phyloP scores from a whole-genome alignment of 1,284 basidiomycete genomes.

The Rhodotorula sp. region DNA sequence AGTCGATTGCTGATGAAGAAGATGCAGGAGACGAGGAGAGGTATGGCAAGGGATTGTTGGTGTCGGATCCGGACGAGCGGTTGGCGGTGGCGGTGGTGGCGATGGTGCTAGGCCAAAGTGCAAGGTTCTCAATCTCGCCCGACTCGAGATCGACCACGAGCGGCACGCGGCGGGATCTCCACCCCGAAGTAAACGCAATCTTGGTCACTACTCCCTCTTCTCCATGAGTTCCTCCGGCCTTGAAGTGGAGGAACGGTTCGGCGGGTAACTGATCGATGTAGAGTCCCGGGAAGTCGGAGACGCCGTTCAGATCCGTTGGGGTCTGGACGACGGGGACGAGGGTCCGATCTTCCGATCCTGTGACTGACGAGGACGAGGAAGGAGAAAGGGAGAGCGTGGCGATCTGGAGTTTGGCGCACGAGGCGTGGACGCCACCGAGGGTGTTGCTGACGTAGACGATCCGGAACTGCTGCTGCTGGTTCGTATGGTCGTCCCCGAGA shows the following conservation, averaged over 20 bases:
- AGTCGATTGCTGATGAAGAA: not conserved
- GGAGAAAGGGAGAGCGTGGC: conserved; percentile 46
- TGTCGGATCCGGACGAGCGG: not conserved
- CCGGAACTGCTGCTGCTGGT: conserved; percentile 47
- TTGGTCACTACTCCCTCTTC: not conserved
- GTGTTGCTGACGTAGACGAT: conserved; percentile 61
- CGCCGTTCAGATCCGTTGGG: conserved; percentile 46
- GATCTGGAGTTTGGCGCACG: conserved; percentile 58
- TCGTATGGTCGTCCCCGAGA: no score
- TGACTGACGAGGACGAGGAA: not conserved
- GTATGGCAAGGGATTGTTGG: conserved; percentile 17
- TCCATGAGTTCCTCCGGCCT: conserved; percentile 39
- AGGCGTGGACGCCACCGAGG: conserved; percentile 62
- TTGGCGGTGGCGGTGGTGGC: conserved; percentile 3
- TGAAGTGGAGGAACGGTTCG: conserved; percentile 53
- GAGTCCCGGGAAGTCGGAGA: conserved; percentile 60
- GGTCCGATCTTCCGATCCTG: conserved; percentile 34
- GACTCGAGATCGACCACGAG: conserved; percentile 51
- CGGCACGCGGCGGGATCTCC: conserved; percentile 58
- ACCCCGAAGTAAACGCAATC: conserved; percentile 56
- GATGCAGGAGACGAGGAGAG: not conserved
- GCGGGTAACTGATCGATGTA: conserved; percentile 58
- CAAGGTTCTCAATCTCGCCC: conserved; percentile 41
- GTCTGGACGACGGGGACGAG: conserved; percentile 52
- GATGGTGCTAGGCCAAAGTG: conserved; percentile 21